Conservation (phyloP, 2,329 filamentous ascomycete species). For the Arthrocladium fulminans region DNA sequence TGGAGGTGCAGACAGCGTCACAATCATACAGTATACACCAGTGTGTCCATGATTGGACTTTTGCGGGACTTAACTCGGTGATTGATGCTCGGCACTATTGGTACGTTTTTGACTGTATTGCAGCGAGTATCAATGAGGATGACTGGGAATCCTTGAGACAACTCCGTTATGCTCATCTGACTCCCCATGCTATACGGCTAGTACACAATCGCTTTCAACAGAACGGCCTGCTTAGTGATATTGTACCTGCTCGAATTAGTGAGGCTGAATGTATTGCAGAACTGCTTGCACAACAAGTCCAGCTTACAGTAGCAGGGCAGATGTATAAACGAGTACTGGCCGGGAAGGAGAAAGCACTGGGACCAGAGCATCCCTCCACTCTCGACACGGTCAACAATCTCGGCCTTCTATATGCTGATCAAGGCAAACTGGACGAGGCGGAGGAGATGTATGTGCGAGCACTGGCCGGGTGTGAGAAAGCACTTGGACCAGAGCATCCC, state of each 20-base stretch:
- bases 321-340: not conserved
- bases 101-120: conserved; percentile 13
- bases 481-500: too few species aligned
- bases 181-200: not conserved
- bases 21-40: conserved; percentile 13
- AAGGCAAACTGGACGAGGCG: too few species aligned
- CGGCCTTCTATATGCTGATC: conserved; percentile 21
- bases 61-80: conserved; percentile 10
- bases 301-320: conserved; percentile 11
- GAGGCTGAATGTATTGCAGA: not conserved
- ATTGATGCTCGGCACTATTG: conserved; percentile 7
- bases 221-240: not conserved
- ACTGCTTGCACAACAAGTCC: not conserved
- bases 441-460: too few species aligned
- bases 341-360: conserved; percentile 9
- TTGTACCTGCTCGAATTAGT: not conserved
- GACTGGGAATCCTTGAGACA: not conserved
- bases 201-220: not conserved
- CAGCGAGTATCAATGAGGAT: not conserved
- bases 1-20: conserved; percentile 7
- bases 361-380: conserved; percentile 22
- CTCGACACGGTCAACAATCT: conserved; percentile 23
- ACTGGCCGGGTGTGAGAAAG: too few species aligned
- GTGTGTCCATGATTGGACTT: conserved; percentile 17
- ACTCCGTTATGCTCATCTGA: not conserved